phyloP scores from a whole-genome alignment of 2,329 filamentous ascomycete genomes.

The Emericellopsis cladophorae region DNA sequence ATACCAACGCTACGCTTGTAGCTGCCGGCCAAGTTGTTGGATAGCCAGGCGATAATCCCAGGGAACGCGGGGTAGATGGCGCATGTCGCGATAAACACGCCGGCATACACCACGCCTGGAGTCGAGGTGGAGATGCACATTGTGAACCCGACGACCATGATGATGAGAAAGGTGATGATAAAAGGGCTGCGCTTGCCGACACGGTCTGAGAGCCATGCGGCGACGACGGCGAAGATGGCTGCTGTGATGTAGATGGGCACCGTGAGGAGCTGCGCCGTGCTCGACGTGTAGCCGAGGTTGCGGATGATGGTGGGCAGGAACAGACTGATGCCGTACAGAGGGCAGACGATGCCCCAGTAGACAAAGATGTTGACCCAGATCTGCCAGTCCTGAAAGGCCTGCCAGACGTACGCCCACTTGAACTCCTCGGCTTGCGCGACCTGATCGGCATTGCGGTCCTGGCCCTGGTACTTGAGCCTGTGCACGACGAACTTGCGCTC shows the following conservation, averaged over 20 bases:
- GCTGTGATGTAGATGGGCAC: constrained; percentile 49
- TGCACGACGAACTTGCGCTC: constrained; percentile 61
- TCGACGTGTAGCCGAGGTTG: constrained; percentile 41
- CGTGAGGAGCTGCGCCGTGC: constrained; percentile 53
- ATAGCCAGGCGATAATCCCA: constrained; percentile 67
- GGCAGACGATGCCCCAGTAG: constrained; percentile 46
- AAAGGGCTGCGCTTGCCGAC: constrained; percentile 41
- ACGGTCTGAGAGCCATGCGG: constrained; percentile 42
- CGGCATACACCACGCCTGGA: constrained; percentile 54
- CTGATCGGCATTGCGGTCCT: constrained; percentile 11
- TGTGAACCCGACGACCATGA: constrained; percentile 44
- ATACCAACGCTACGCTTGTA: constrained; percentile 55
- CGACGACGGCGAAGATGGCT: constrained; percentile 40
- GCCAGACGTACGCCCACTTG: constrained; percentile 61
- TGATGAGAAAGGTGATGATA: constrained; percentile 36
- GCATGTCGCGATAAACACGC: constrained; percentile 62
- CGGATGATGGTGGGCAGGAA: constrained; percentile 54
- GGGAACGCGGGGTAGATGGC: constrained; percentile 72
- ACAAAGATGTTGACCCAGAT: constrained; percentile 50
- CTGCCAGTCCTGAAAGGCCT: constrained; percentile 69
- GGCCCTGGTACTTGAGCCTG: constrained; percentile 54
- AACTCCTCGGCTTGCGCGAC: constrained; percentile 63
- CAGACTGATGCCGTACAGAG: constrained; percentile 42
- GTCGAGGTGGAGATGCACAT: constrained; percentile 45
- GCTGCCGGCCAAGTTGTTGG: constrained; percentile 60